Conservation (phyloP, 169 alveolate genomes). For the Plasmodium blacklocki region DNA sequence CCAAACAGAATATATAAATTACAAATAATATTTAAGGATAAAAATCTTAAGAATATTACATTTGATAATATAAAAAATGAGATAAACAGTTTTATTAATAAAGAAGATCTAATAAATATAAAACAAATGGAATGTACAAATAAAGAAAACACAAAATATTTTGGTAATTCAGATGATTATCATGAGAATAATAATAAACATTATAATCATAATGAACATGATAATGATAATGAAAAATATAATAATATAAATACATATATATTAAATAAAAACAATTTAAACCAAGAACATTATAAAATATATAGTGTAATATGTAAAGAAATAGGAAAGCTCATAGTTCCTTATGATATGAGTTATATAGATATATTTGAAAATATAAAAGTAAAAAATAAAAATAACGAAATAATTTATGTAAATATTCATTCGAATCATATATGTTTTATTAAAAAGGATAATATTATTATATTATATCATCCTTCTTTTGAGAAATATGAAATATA, state of each 20-base stretch:
- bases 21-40: conserved; percentile 37
- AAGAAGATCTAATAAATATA: too few relatives aligned
- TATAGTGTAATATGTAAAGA: conserved; percentile 23
- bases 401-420: conserved; percentile 19
- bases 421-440: conserved; percentile 21
- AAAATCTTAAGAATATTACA: conserved; percentile 5
- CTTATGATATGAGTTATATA: conserved; percentile 5
- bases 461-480: conserved; percentile 17
- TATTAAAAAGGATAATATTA: conserved; percentile 19
- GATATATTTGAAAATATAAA: conserved; percentile 31
- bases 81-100: too few relatives aligned
- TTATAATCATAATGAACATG: background rate
- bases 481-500: conserved; percentile 53
- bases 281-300: background rate
- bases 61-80: background rate
- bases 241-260: conserved; percentile 1
- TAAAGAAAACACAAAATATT: too few relatives aligned
- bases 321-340: conserved; percentile 27
- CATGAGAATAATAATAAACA: background rate
- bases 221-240: background rate
- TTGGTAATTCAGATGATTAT: too few relatives aligned
- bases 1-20: conserved; percentile 32
- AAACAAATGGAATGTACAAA: too few relatives aligned
- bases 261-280: background rate
- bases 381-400: conserved; percentile 40